Evolutionary conservation across 2,329 filamentous ascomycete genomes (phyloP), one percentile per base, ranked within the genome.

Genomic region (Monilinia laxa): DNA sequence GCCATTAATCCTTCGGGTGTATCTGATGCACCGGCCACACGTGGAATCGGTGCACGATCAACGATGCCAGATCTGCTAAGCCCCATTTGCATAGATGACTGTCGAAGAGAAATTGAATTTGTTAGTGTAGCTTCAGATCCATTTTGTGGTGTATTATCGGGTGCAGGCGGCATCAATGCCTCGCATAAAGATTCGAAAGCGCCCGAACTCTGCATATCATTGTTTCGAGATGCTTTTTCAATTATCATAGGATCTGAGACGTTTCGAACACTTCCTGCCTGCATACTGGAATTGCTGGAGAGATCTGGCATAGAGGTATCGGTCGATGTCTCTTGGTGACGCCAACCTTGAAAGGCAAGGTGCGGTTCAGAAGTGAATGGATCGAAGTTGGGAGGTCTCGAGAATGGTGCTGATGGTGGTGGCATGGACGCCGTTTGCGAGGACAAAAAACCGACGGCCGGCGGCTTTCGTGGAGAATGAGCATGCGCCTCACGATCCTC

Each of bases 401-500:
- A 72, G 52, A 73, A 74, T n/a, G 64, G 56, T 31, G 68, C 65
- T 18, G 65, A 20, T 62, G 67, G 70, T 54, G 73, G 68, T 42
- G 63, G 63, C 63, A 65, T 65, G 28, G 54, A 52, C 11, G 31
- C 49, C 35, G 63, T 28, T 18, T 65, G 53, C 1, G 63, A 58
- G 31, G 40, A 47, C 42, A 59, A 40, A 35, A 58, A 65, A 20
- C 75, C 54, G 55, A 64, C 78, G 78, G 28, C 31, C 28, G 25
- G 47, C 9, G 42, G 35, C 54, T 65, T 65, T 59, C 82, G 81
- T 25, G 87, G 88, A 0, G 88, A 90, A 72, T 90, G 87, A 2
- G 84, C 79, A 73, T 90, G 88, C 9, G 81, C 80, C n/a, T 87
- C 84, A 2, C 81, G 76, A 3, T 79, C 77, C 54, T 84, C 81